These are phyloP conservation scores for Ceriops tagal DNA, from an alignment of 345 rosid genomes.

Conservation along the genomic window DNA sequence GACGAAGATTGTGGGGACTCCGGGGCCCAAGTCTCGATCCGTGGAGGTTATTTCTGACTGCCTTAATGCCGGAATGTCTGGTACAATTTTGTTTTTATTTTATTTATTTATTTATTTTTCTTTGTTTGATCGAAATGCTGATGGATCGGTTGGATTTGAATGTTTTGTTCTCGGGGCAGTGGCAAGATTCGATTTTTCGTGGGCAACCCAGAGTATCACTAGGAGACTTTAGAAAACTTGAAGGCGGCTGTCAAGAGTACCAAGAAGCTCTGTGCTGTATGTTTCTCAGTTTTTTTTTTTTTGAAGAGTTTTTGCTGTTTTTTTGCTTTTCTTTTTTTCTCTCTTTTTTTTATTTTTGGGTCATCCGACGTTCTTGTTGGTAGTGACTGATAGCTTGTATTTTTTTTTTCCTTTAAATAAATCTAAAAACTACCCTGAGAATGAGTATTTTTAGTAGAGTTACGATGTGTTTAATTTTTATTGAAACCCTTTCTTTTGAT, in stretches of 20 bases:
- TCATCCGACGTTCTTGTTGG: too few relatives aligned
- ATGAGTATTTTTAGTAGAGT: not conserved
- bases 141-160: not conserved
- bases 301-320: too few relatives aligned
- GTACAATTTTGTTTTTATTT: not conserved
- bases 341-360: not conserved
- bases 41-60: slow-evolving; percentile 25
- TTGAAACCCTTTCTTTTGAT: too few relatives aligned
- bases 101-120: not conserved
- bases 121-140: not conserved
- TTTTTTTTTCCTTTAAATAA: too few relatives aligned
- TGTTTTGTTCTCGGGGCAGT: slow-evolving; percentile 9
- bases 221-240: slow-evolving; percentile 27
- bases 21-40: slow-evolving; percentile 32
- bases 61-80: slow-evolving; percentile 34
- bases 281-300: slow-evolving; percentile 2
- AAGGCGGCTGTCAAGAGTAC: slow-evolving; percentile 30
- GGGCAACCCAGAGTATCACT: slow-evolving; percentile 25
- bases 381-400: too few relatives aligned
- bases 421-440: not conserved
- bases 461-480: too few relatives aligned
- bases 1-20: slow-evolving; percentile 35
- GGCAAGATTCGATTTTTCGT: slow-evolving; percentile 33
- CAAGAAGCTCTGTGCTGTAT: slow-evolving; percentile 31
- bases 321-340: not conserved